These are phyloP conservation scores for Ilyonectria robusta DNA, from an alignment of 2,329 filamentous ascomycete genomes.

Conservation along the genomic window DNA sequence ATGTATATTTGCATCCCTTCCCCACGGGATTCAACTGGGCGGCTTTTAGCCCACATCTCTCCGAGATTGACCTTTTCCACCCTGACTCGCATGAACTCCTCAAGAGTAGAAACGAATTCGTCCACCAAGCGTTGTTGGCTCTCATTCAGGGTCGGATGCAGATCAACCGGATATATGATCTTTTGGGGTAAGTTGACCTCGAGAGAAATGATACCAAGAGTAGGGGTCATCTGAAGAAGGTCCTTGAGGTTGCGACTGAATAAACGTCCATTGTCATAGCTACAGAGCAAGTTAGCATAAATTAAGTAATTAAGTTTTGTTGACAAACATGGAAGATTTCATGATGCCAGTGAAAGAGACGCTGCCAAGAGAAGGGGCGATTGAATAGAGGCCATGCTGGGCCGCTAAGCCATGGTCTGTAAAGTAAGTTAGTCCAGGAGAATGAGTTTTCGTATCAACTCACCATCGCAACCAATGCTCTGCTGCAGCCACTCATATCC, in stretches of 20 bases:
- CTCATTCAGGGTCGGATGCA: slow-evolving; percentile 26
- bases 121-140: slow-evolving; percentile 29
- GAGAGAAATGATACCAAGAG: slow-evolving; percentile 27
- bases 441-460: slow-evolving; percentile 26
- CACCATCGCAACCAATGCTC: slow-evolving; percentile 55
- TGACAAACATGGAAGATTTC: slow-evolving; percentile 41
- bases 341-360: slow-evolving; percentile 32
- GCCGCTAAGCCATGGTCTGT: slow-evolving; percentile 41
- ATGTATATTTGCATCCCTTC: slow-evolving; percentile 47
- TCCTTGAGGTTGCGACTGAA: slow-evolving; percentile 45
- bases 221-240: slow-evolving; percentile 39
- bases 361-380: slow-evolving; percentile 40
- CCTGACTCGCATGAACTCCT: slow-evolving; percentile 39
- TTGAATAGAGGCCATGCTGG: slow-evolving; percentile 50
- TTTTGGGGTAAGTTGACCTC: slow-evolving; percentile 25
- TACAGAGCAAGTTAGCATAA: slow-evolving; percentile 8
- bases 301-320: not conserved
- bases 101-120: slow-evolving; percentile 45
- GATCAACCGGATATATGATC: slow-evolving; percentile 48
- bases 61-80: slow-evolving; percentile 35
- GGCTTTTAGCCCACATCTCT: slow-evolving; percentile 36
- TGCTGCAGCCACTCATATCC: slow-evolving; percentile 60
- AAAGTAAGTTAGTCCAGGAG: slow-evolving; percentile 37
- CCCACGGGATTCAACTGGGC: slow-evolving; percentile 16
- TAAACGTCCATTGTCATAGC: slow-evolving; percentile 43